Evolutionary conservation across 768 basidiomycete species (phyloP), one percentile per base, ranked within the genome.

Genomic region (Suillus paluster): DNA sequence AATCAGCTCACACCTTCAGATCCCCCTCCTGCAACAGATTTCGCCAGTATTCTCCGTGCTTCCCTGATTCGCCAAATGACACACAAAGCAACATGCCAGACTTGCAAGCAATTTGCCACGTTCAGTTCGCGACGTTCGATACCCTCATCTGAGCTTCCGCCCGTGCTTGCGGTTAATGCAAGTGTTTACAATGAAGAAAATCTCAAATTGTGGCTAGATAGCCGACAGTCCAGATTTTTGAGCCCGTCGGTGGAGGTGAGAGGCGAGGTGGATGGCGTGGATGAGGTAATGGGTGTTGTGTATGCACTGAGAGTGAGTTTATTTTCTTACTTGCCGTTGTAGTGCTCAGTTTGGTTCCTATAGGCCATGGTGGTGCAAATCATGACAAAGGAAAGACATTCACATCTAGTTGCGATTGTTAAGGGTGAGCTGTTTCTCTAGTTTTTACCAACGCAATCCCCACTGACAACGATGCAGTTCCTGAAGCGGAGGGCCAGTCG

Each of bases 401-500:
- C 92, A 0, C 97, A 99, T 75, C 81, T 99, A 21, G 92, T 97
- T 14, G 90, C 95, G 2, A 85, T 97, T 60, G 82, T 97, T 41
- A 94, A 91, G 80, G 87, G 95, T 89, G 66, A 63, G 62, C 49
- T 55, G 6, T 30, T 1, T 5, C 27, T 17, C 15, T 25, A 14
- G 27, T 3, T 27, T 5, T 23, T 56, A 19, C 7, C 5, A 25
- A 49, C 14, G 15, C 21, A 50, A 17, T 30, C 53, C 5, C 11
- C 34, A 23, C 19, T 55, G 34, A 55, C 34, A 21, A 21, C 6
- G 46, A 52, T 33, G 5, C 64, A 94, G 92, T 95, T 42, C 92
- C 92, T 0, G 87, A 89, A 60, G 84, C 84, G 1, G 87, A 89
- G 69, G 73, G 70, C 9, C 70, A 78, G 12, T 60, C 70, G 1